Evolutionary conservation across 371 early-diverging fungal genomes (phyloP), one percentile per base, ranked within the genome.

Genomic region (Choanephora cucurbitarum): DNA sequence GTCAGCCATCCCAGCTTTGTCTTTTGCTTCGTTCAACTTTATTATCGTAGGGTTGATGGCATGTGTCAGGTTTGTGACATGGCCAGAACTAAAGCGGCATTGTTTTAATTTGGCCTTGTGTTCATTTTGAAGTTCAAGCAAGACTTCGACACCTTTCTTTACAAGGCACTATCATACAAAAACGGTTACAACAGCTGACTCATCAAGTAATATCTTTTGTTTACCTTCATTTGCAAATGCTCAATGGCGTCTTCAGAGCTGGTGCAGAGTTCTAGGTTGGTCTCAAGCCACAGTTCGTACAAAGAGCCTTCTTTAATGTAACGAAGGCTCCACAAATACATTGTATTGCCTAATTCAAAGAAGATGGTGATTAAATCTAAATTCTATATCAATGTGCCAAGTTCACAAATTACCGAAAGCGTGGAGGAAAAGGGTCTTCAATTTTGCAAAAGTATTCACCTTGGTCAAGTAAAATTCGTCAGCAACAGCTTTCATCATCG

Each of bases 381-480:
- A 31, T 44, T 28, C 37, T 52, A 43, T 43, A 18, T 31, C 31
- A 32, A 17, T 17, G 6, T 18, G 17, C 13, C n/a, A 32, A 17
- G 6, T 34, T 21, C 22, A 19, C 23, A 19, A 23, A 10, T 3
- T 52, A 52, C 44, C 52, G 23, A 28, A 2, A 52, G 52, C 52
- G n/a, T 52, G 32, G 31, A 43, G 43, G 22, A 52, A 52, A 44
- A 43, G 19, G 9, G 31, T 14, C 28, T 52, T 52, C 32, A 52
- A 8, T n/a, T 44, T 52, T 1, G 32, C 42, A 42, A 52, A 52
- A 5, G 17, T 18, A 18, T 44, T 24, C 6, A 43, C 28, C 11
- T 43, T 24, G 5, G 17, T 32, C 19, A 44, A 18, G 44, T 18
- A 31, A 18, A 44, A 52, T 23, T 52, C 53, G 23, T 44, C 33